Percentiles rank a stretch among this genome's conserved stretches.
phyloP scores from a whole-genome alignment of 768 basidiomycete genomes.

The Termitomyces sp. region DNA sequence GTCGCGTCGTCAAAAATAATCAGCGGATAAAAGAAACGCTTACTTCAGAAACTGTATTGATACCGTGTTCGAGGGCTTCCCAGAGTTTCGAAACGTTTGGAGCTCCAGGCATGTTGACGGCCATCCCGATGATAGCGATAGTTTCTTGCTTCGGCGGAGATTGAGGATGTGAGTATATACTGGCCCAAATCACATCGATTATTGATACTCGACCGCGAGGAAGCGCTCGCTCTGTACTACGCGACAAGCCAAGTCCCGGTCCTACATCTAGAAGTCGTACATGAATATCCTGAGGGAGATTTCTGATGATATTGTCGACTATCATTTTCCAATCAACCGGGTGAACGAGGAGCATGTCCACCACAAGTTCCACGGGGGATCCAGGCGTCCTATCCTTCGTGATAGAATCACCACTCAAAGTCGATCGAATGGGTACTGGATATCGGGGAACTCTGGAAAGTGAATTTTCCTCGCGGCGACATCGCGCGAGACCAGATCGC shows the following conservation, averaged over 20 bases:
- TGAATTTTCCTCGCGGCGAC: too few relatives aligned
- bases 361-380: conserved; percentile 36
- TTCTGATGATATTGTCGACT: conserved; percentile 21
- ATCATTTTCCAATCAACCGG: conserved; percentile 51
- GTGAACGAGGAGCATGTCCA: conserved; percentile 41
- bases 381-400: conserved; percentile 13
- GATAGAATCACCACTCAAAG: conserved; percentile 34
- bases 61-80: conserved; percentile 51
- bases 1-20: conserved; percentile 2
- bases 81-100: conserved; percentile 43
- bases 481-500: too few relatives aligned
- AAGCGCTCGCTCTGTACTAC: conserved; percentile 31
- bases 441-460: too few relatives aligned
- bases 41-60: conserved; percentile 55
- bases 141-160: conserved; percentile 33
- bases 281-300: conserved; percentile 14
- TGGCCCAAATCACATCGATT: conserved; percentile 18
- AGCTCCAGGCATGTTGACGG: conserved; percentile 33
- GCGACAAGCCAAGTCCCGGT: conserved; percentile 35
- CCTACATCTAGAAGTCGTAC: conserved; percentile 44
- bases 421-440: too few relatives aligned
- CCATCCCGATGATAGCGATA: conserved; percentile 35
- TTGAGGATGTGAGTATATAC: background rate
- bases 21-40: conserved; percentile 5
- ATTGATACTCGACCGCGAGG: conserved; percentile 12